Base-by-base conservation (phyloP, 2,329 filamentous ascomycete species). In the Botrytis deweyae region DNA sequence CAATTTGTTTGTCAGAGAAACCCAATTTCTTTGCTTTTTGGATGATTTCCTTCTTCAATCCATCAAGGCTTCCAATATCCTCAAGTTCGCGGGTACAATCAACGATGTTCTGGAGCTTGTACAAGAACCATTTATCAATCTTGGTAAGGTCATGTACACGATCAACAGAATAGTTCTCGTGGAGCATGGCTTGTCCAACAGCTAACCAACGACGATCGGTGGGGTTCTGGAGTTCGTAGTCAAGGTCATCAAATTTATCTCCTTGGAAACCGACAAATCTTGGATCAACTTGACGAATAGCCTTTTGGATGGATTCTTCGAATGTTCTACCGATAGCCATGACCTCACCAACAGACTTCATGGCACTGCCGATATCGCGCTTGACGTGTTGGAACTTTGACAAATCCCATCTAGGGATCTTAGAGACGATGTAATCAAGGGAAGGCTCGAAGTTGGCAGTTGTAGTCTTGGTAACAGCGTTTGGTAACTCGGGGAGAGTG, bases 291-390 rank as follows among this genome's bases (percentile, higher is more conserved):
- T 97, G 94, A 75, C 96, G 93, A 81, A 98, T 97, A 76, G 96
- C 96, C 87, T 99, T 99, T 84, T 99, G 96, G 87, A 99, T 97
- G 25, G 94, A 97, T 86, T 99, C 96, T 85, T 99, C 96, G 80
- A 98, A 99, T 44, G 96, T 98, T 83, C 96, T 91, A 78, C 96
- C 96, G 80, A 99, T 98, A 77, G 96, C 96, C 96, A 99, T 99
- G 75, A 99, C 96, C 85, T 99, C 96, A 82, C 96, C 96, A 74
- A 99, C 95, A 38, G 95, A 98, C 87, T 98, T 99, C 96, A 99
- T 99, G 76, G 95, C 92, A 81, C 93, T 97, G 79, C 96, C 96
- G 81, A 99, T 98, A 81, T 97, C 93, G 75, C 96, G 92, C 87
- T 97, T 97, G 77, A 99, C 96, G 80, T 98, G 95, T 85, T 98